Evolutionary conservation across 73 alveolate species (phyloP), one percentile per base, ranked within the genome.

Genomic region (Paramecium caudatum): DNA sequence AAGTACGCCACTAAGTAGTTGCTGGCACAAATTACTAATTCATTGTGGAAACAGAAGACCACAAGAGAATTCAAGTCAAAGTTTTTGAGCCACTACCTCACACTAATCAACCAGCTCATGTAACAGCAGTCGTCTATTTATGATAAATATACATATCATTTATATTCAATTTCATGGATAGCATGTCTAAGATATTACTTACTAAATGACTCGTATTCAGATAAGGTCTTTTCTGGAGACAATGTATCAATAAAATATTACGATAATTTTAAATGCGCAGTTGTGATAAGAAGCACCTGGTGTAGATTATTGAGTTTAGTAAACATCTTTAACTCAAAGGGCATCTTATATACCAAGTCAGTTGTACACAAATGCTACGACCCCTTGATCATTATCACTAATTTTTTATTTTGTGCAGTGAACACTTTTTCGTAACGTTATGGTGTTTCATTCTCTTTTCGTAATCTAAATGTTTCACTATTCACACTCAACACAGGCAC

Each of bases 381-480:
- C 45, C 88, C 88, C n/a, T 74, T 74, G 19, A 74, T 74, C 69
- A 19, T 21, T 36, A 41, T 37, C 25, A 74, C 46, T 45, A 41
- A 74, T 41, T 74, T 19, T n/a, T 74, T 27, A 16, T 10, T 6
- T 45, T 74, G 21, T 16, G 36, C 62, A 27, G 30, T 45, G 43
- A 74, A 74, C 7, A 16, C 88, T 17, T 10, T 17, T 7, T 15
- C 10, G 47, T 74, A 74, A 21, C 88, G 36, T 74, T 74, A 1
- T 21, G 65, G 39, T 21, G 88, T 74, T 74, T 74, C 88, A 74
- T 41, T 74, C 21, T 74, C 88, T 43, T 74, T 45, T 45, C 88
- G 4, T 10, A 39, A 39, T 43, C 68, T 74, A 21, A 74, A 74
- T 0, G 68, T 74, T 36, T 74, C 88, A 21, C 69, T 41, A 45